A percentile compares a stretch with the other conserved stretches of the same genome.
Conservation (phyloP, 805 yeast genomes). For the Saccharomyces mikatae region DNA sequence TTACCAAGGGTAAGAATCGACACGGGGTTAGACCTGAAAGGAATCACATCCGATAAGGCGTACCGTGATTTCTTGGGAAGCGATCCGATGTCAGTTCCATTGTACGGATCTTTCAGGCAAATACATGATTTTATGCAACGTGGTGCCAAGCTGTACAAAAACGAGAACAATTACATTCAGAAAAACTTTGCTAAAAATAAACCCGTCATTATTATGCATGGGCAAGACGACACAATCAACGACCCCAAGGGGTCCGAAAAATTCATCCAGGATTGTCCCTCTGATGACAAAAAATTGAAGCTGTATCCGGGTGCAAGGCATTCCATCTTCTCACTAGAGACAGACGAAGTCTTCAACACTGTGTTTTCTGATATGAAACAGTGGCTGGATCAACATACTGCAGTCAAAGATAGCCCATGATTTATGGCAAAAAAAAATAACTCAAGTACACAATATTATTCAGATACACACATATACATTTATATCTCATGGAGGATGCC, state of each 20-base stretch:
- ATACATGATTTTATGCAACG: slow-evolving; percentile 53
- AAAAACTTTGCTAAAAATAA: slow-evolving; percentile 27
- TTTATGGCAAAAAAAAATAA: not conserved
- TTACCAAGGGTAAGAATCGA: slow-evolving; percentile 46
- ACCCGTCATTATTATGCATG: slow-evolving; percentile 54
- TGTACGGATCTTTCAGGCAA: slow-evolving; percentile 46
- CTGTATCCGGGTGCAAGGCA: slow-evolving; percentile 25
- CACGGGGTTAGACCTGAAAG: slow-evolving; percentile 48
- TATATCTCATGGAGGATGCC: not conserved
- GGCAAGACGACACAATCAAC: slow-evolving; percentile 55
- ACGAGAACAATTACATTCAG: slow-evolving; percentile 30
- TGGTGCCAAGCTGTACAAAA: slow-evolving; percentile 45
- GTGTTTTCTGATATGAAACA: slow-evolving; percentile 34
- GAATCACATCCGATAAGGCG: slow-evolving; percentile 41
- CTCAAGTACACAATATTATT: not conserved
- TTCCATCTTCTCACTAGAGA: slow-evolving; percentile 43
- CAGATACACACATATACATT: not conserved
- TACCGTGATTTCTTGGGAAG: slow-evolving; percentile 40
- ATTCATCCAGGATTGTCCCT: slow-evolving; percentile 33
- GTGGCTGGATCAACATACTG: slow-evolving; percentile 30
- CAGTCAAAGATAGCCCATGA: not conserved
- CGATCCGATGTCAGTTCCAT: slow-evolving; percentile 39
- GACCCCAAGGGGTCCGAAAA: slow-evolving; percentile 39
- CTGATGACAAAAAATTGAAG: slow-evolving; percentile 17
- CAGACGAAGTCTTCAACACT: slow-evolving; percentile 33